Percentiles rank a stretch among this genome's conserved stretches.
These are phyloP conservation scores for Euphorbia tirucalli DNA, from an alignment of 345 rosid species.

Conservation along the genomic window DNA sequence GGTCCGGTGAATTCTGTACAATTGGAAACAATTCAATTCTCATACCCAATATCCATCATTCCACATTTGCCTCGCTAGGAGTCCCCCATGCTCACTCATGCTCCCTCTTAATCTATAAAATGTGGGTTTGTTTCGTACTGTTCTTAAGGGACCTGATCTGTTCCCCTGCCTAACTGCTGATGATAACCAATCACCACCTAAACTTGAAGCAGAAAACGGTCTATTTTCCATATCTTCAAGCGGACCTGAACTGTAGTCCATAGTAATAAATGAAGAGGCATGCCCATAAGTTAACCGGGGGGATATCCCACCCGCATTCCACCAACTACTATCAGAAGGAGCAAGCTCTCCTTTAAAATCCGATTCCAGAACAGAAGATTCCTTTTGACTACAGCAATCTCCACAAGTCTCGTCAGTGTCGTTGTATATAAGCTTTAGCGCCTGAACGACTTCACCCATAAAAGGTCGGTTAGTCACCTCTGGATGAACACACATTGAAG, in stretches of 20 bases:
- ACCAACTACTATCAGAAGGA: conserved; percentile 86
- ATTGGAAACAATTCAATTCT: conserved; percentile 4
- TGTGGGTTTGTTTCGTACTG: conserved; percentile 60
- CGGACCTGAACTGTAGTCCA: conserved; percentile 94
- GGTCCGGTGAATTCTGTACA: conserved; percentile 28
- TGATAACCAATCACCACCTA: conserved; percentile 44
- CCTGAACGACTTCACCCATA: conserved; percentile 99
- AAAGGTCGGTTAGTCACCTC: conserved; percentile 95
- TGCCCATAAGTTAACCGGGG: conserved; percentile 74
- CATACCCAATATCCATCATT: conserved; percentile 31
- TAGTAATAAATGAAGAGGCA: conserved; percentile 78
- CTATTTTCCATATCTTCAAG: conserved; percentile 69
- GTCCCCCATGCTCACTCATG: conserved; percentile 91
- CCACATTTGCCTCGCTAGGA: conserved; percentile 42
- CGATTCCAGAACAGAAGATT: conserved; percentile 74
- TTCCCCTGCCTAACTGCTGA: conserved; percentile 64
- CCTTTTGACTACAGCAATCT: conserved; percentile 81
- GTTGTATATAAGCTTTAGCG: conserved; percentile 88
- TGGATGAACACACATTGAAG: conserved; percentile 95
- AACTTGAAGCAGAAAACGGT: conserved; percentile 60
- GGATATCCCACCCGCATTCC: conserved; percentile 70
- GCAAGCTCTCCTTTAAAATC: conserved; percentile 76
- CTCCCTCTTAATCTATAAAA: conserved; percentile 80
- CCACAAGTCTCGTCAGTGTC: conserved; percentile 77
- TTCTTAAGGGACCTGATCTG: conserved; percentile 89